Conservation (phyloP, 2,329 filamentous ascomycete genomes). For the Chalaropsis ovoidea region DNA sequence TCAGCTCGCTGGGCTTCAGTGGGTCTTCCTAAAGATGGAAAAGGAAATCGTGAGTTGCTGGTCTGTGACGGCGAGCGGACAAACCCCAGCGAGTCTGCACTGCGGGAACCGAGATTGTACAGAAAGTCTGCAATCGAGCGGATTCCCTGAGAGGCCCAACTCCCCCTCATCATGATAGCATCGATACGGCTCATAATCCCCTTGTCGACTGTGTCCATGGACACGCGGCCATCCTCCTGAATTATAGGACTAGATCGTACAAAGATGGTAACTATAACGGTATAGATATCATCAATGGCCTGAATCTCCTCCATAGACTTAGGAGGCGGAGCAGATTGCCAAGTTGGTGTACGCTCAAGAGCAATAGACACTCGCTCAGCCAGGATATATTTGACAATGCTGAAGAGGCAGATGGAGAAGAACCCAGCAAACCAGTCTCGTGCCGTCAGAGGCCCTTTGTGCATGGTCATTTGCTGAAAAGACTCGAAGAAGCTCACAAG, state of each 20-base stretch:
- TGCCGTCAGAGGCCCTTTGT: constrained; percentile 34
- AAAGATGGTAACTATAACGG: constrained; percentile 43
- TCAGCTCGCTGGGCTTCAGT: background rate
- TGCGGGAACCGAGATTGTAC: constrained; percentile 38
- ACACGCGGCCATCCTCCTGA: constrained; percentile 37
- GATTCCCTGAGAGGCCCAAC: constrained; percentile 41
- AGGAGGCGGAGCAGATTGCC: constrained; percentile 20
- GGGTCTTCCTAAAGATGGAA: background rate
- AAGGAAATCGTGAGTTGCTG: background rate
- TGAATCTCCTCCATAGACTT: constrained; percentile 26
- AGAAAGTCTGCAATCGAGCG: constrained; percentile 43
- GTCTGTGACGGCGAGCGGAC: constrained; percentile 10
- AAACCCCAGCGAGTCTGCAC: constrained; percentile 32
- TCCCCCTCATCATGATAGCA: constrained; percentile 39
- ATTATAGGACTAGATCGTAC: constrained; percentile 37
- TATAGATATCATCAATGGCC: constrained; percentile 41
- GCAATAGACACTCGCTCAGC: constrained; percentile 35
- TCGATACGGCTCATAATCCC: constrained; percentile 37
- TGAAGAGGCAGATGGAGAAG: constrained; percentile 50
- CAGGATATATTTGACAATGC: constrained; percentile 44
- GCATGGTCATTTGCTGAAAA: constrained; percentile 40
- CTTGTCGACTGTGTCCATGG: constrained; percentile 39
- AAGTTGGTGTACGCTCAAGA: constrained; percentile 22
- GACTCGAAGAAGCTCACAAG: constrained; percentile 44
- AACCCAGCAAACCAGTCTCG: constrained; percentile 45